Base-by-base conservation (phyloP, 2,329 filamentous ascomycete genomes). In the Xylariaceae sp. region DNA sequence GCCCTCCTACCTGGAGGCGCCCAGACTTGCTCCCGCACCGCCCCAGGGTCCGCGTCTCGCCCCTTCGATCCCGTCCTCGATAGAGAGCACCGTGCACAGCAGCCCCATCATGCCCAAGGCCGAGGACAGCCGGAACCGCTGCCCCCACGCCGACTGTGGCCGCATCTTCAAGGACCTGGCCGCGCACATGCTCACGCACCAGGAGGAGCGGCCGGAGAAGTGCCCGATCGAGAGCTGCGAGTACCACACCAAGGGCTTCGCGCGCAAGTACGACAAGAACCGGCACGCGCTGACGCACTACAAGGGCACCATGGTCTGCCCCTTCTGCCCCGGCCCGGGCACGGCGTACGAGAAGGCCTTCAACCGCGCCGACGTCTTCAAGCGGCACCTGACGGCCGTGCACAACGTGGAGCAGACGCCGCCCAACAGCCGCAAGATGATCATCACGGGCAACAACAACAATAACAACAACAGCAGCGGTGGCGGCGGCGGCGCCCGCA, bases 221-320 rank as follows among this genome's bases (percentile, higher is more conserved):
- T 95, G 89, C 62, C 89, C 89, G 1, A 94, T 94, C 47, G 70
- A 82, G 37, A 92, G 80, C 0, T 95, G 89, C 66, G 87, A 94
- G 52, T 95, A 94, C 61, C 82, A 94, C 65, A 67, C 75, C 53
- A 94, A 94, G 63, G 89, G 89, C 4, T 95, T 95, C 54, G 88
- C 89, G 9, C 75, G 89, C 49, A 94, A 94, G 63, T 95, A 95
- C 57, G 89, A 95, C 68, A 94, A 94, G 72, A 94, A 94, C 63
- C 71, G 89, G 28, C 89, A 95, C 59, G 94, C 88, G 5, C 63
- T 94, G 42, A 95, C 89, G 5, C 89, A 95, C 59, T 95, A 94
- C 73, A 94, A 94, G 64, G 89, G 89, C 25, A 94, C 85, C 31
- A 94, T 94, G 89, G 86, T 94, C 16, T 95, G 89, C 55, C 88